phyloP scores from a whole-genome alignment of 2,329 filamentous ascomycete genomes.

The Ophiostoma pallidulum region DNA sequence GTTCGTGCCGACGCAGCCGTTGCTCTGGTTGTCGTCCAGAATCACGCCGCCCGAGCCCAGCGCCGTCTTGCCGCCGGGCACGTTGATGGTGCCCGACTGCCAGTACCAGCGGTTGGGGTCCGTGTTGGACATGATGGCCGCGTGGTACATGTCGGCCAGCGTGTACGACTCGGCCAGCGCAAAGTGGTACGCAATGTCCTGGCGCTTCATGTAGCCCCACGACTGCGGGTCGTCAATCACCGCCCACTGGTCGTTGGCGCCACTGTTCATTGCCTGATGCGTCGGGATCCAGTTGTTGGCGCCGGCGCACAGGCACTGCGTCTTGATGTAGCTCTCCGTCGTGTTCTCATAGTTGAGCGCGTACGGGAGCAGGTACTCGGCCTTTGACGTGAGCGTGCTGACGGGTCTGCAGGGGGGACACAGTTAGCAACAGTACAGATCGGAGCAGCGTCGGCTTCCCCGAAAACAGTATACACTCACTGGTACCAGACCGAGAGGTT shows the following conservation, averaged over 20 bases:
- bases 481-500: slow-evolving; percentile 39
- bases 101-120: slow-evolving; percentile 37
- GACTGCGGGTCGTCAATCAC: slow-evolving; percentile 39
- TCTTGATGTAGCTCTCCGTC: slow-evolving; percentile 29
- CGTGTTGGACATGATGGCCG: slow-evolving; percentile 37
- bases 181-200: slow-evolving; percentile 44
- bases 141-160: slow-evolving; percentile 42
- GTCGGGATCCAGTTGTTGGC: slow-evolving; percentile 42
- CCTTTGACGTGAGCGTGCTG: slow-evolving; percentile 28
- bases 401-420: slow-evolving; percentile 23
- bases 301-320: slow-evolving; percentile 43
- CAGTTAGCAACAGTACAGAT: neutral
- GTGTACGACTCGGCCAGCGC: slow-evolving; percentile 47
- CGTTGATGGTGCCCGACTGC: slow-evolving; percentile 36
- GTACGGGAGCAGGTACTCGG: slow-evolving; percentile 38
- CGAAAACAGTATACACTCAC: slow-evolving; percentile 23
- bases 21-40: slow-evolving; percentile 38
- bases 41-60: slow-evolving; percentile 31
- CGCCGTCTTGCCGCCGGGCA: slow-evolving; percentile 31
- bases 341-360: slow-evolving; percentile 43
- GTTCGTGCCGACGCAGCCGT: slow-evolving; percentile 33
- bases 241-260: slow-evolving; percentile 42
- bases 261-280: slow-evolving; percentile 40
- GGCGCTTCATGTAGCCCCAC: slow-evolving; percentile 40
- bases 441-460: neutral